These are phyloP conservation scores for Mycena venus DNA, from an alignment of 768 basidiomycete genomes.

Conservation along the genomic window DNA sequence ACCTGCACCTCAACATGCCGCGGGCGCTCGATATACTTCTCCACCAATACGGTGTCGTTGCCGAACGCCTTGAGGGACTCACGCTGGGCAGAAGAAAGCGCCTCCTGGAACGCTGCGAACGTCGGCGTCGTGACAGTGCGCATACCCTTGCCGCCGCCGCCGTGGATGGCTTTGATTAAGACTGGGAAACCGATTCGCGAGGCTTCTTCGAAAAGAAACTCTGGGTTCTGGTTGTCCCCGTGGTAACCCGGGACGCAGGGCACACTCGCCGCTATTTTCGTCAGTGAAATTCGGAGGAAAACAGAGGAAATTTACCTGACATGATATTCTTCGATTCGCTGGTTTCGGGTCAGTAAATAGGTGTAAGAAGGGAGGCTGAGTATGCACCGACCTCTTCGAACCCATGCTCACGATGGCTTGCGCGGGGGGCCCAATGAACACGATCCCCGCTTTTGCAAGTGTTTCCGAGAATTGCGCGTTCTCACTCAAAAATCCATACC, in stretches of 20 bases:
- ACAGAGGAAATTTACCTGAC: constrained; percentile 63
- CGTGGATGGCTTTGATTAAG: constrained; percentile 96
- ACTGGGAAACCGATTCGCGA: constrained; percentile 89
- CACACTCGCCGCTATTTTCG: constrained; percentile 80
- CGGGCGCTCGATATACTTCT: constrained; percentile 89
- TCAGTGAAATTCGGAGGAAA: constrained; percentile 4
- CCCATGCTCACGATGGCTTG: constrained; percentile 95
- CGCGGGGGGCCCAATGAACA: constrained; percentile 92
- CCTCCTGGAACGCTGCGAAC: constrained; percentile 80
- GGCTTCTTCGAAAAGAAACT: constrained; percentile 78
- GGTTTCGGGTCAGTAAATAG: neutral
- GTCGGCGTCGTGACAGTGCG: constrained; percentile 74
- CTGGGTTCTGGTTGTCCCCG: constrained; percentile 81
- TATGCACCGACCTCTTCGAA: constrained; percentile 80
- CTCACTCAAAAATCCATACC: constrained; percentile 94
- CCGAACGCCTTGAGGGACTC: constrained; percentile 92
- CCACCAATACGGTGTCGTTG: constrained; percentile 87
- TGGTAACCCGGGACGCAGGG: constrained; percentile 97
- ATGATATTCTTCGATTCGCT: constrained; percentile 98
- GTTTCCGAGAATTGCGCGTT: constrained; percentile 85
- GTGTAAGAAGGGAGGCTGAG: no score
- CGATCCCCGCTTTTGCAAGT: constrained; percentile 83
- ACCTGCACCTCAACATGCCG: constrained; percentile 96
- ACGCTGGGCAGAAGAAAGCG: constrained; percentile 88
- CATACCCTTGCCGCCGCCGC: constrained; percentile 98